Percentiles rank a stretch among this genome's conserved stretches.
Evolutionary conservation across 192 early-diverging fungal species (phyloP).

Genomic region (Entomortierella parvispora): DNA sequence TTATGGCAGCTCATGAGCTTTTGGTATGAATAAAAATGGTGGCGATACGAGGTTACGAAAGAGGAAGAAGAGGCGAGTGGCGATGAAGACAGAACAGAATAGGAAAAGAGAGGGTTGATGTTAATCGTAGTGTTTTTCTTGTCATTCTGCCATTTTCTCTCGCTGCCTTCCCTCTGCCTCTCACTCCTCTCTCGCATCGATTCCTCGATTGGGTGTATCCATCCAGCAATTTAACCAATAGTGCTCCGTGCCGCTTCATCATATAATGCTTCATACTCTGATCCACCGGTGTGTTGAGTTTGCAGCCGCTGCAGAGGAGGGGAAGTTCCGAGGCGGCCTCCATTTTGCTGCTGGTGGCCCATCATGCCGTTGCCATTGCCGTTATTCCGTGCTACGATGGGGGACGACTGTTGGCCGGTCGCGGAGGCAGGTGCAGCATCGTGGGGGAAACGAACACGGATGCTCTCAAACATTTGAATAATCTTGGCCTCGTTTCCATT

Average conservation of each 20-base stretch:
- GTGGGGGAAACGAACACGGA: conserved; percentile 16
- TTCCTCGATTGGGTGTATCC: neutral
- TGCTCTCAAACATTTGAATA: conserved; percentile 26
- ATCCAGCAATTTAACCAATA: conserved; percentile 8
- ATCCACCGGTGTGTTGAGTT: conserved; percentile 23
- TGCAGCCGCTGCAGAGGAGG: conserved; percentile 4
- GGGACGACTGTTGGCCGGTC: too few species aligned
- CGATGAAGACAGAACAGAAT: neutral
- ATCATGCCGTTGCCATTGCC: conserved; percentile 3
- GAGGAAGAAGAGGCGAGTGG: too few species aligned
- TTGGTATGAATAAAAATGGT: too few species aligned
- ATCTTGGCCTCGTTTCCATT: conserved; percentile 33
- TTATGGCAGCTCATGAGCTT: too few species aligned
- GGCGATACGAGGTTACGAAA: too few species aligned
- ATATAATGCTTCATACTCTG: conserved; percentile 33
- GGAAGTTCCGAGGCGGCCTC: neutral
- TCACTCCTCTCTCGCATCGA: neutral
- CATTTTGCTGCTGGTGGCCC: neutral
- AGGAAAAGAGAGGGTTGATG: conserved; percentile 1
- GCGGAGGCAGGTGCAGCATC: conserved; percentile 4
- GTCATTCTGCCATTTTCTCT: too few species aligned
- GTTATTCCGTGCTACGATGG: too few species aligned
- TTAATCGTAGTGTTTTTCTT: neutral
- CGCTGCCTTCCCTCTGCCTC: too few species aligned
- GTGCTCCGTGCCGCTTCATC: conserved; percentile 28